Evolutionary conservation across 2,329 filamentous ascomycete species (phyloP).

Genomic region (Nemania sp.): DNA sequence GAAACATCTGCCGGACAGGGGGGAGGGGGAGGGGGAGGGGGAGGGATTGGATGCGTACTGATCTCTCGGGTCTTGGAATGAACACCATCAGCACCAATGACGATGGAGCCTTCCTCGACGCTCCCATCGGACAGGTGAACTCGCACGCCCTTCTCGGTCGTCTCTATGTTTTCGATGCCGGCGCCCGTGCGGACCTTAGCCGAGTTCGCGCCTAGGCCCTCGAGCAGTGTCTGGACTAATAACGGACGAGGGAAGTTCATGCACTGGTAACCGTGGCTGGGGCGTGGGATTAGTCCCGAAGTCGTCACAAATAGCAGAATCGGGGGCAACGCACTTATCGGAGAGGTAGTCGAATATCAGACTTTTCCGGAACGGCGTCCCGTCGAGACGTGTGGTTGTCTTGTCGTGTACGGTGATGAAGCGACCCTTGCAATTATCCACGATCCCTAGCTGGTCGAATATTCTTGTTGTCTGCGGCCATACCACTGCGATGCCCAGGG

Average conservation of each 20-base stretch:
- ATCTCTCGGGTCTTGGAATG: constrained; percentile 23
- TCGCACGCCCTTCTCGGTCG: constrained; percentile 19
- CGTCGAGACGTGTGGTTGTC: constrained; percentile 13
- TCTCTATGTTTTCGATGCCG: constrained; percentile 17
- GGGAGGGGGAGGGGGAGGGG: too few species aligned
- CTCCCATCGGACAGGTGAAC: constrained; percentile 22
- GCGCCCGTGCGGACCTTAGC: constrained; percentile 17
- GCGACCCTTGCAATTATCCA: constrained; percentile 16
- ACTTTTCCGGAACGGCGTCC: background rate
- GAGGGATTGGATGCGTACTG: background rate
- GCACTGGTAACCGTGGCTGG: constrained; percentile 24
- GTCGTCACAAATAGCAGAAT: background rate
- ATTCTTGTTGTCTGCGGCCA: constrained; percentile 22
- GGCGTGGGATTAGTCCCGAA: background rate
- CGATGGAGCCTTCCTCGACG: constrained; percentile 25
- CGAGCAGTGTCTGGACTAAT: constrained; percentile 15
- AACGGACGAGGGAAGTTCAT: constrained; percentile 24
- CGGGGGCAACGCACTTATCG: constrained; percentile 2
- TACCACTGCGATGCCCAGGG: background rate
- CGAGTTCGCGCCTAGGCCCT: constrained; percentile 4
- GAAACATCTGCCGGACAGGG: background rate
- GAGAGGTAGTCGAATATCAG: constrained; percentile 4
- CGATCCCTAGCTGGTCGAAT: constrained; percentile 24
- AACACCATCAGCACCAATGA: constrained; percentile 26
- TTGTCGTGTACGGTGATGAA: constrained; percentile 15